Evolutionary conservation across 2,329 filamentous ascomycete species (phyloP), one percentile per base, ranked within the genome.

Genomic region (Botryotinia calthae): DNA sequence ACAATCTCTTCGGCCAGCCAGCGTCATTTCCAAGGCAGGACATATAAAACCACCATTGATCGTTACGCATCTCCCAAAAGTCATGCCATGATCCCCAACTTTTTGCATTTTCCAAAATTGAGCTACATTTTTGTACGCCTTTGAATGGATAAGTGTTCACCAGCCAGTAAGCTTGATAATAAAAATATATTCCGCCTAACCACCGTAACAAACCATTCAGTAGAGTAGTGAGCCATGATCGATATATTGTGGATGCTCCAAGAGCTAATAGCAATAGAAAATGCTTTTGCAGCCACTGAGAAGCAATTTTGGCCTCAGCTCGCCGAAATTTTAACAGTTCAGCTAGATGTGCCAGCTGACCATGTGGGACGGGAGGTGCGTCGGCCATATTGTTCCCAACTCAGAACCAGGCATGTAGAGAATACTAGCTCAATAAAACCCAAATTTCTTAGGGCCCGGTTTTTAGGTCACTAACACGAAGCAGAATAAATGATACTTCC

Each of bases 11-110:
- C 37, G 46, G 37, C 62, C 70, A 67, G 14, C 70, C 51, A n/a
- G 7, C 42, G 20, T 72, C 70, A 18, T 72, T 48, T n/a, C 70
- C 70, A 44, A 67, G 58, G 22, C 70, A 72, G 8, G 28, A n/a
- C 48, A 67, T 72, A 40, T 67, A 72, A 14, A 67, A 18, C 70
- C 70, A 72, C 70, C 70, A 72, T 34, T 58, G 16, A n/a, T 56
- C 37, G 8, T 72, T 58, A 16, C 28, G 25, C 34, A 58, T 48
- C 18, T 59, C 34, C n/a, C 70, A 54, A 67, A 72, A 72, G 5
- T 72, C 28, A 31, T 37, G 20, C 22, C 40, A 28, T 6, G 40
- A 51, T 14, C 31, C 3, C 61, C 61, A 66, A 31, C 28, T 28
- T 25, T 67, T 34, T 40, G 22, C 70, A 16, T 54, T 31, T 22